Evolutionary conservation across 441 rosid genomes (phyloP).

Genomic region (Euphorbia corollata): DNA sequence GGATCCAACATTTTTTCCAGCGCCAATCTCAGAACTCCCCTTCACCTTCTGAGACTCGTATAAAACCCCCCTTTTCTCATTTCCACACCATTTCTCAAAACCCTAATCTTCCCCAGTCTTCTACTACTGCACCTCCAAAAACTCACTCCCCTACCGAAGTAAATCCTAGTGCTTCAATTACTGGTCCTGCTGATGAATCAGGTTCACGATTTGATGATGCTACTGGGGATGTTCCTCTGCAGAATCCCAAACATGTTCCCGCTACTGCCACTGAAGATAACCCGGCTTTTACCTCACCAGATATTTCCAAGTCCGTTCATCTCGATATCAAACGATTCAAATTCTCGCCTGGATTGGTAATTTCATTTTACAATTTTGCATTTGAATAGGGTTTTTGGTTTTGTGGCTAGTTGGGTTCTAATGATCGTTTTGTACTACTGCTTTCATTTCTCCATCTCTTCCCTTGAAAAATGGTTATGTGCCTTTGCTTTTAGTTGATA

Average conservation of each 20-base stretch:
- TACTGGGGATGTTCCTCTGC: not conserved
- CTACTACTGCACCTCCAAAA: not conserved
- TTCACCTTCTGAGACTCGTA: conserved; percentile 6
- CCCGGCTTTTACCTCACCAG: conserved; percentile 44
- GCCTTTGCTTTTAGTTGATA: conserved; percentile 44
- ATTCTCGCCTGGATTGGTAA: conserved; percentile 93
- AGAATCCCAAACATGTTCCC: conserved; percentile 12
- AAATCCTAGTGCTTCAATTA: conserved; percentile 10
- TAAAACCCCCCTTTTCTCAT: not conserved
- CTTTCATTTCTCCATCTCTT: not conserved
- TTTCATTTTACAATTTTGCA: not conserved
- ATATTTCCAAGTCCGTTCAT: conserved; percentile 41
- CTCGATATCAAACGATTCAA: conserved; percentile 48
- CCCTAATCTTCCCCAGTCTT: not conserved
- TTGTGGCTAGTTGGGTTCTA: not conserved
- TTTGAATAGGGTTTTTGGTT: not conserved
- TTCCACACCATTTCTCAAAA: not conserved
- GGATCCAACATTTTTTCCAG: conserved; percentile 86
- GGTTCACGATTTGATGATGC: not conserved
- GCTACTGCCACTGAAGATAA: conserved; percentile 20
- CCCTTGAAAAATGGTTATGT: not conserved
- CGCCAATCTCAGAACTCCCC: conserved; percentile 58
- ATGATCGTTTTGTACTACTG: not conserved
- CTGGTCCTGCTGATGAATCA: not conserved
- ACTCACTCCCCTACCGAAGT: not conserved